Evolutionary conservation across 2,329 filamentous ascomycete species (phyloP).

Genomic region (Cladophialophora immunda): DNA sequence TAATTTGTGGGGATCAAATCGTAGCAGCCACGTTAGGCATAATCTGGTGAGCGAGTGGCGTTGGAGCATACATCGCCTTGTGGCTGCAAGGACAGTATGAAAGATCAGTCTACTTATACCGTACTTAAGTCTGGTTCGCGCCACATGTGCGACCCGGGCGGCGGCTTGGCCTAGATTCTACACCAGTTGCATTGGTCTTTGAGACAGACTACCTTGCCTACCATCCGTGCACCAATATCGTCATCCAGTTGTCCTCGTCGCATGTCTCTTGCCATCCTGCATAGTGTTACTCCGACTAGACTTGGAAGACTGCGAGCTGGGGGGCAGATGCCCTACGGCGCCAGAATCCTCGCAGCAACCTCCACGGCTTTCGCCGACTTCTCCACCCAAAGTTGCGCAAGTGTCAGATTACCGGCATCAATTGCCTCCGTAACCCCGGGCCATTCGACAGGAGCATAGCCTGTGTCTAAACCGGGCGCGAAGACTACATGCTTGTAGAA

Average conservation of each 20-base stretch:
- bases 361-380: constrained; percentile 40
- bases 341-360: constrained; percentile 39
- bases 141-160: too few relatives aligned
- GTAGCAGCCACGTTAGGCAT: background rate
- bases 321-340: too few relatives aligned
- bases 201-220: too few relatives aligned
- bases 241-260: too few relatives aligned
- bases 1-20: background rate
- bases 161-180: too few relatives aligned
- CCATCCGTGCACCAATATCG: too few relatives aligned
- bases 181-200: too few relatives aligned
- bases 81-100: background rate
- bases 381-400: constrained; percentile 41
- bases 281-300: background rate
- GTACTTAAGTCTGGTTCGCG: background rate
- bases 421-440: constrained; percentile 43
- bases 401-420: constrained; percentile 37
- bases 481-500: constrained; percentile 59
- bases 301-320: background rate
- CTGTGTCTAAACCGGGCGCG: constrained; percentile 54
- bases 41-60: background rate
- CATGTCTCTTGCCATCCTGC: background rate
- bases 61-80: background rate
- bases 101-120: background rate
- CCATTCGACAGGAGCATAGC: constrained; percentile 42